Base-by-base conservation (phyloP, 805 yeast species). In the Kluyveromyces nonfermentans region DNA sequence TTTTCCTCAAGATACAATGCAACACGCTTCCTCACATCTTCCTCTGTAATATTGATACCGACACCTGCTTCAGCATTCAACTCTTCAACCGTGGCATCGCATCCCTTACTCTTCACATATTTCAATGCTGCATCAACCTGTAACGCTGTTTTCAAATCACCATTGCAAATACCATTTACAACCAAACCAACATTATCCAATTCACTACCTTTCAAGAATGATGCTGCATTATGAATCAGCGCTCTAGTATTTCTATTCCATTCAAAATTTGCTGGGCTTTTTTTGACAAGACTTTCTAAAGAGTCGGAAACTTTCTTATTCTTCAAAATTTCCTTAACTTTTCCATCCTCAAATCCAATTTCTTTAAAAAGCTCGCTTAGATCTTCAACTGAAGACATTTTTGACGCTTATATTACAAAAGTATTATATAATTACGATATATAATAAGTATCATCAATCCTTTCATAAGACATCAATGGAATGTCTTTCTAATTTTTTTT, bases 81-180 rank as follows among this genome's bases (percentile, higher is more conserved):
- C 31, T 69, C 82, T 9, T 64, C 75, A 8, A 55, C 60, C 28
- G 69, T 69, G 14, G 80, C 72, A 14, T 56, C 53, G 0, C 62
- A 72, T 10, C 74, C 75, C 12, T 69, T 58, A 9, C 69, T 62
- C 52, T 80, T 81, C 37, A 85, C 66, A 57, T 86, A 93, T 61
- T 85, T 78, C 62, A 77, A 74, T 5, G 85, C 96, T 52, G 88
- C 94, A 39, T 78, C 74, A 22, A 93, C 75, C 68, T 90, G 97
- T 54, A 80, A 73, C 42, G 75, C 71, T 6, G 86, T 73, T 54
- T 74, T 75, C 53, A 90, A 63, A 41, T 80, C 75, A 22, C 78
- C 85, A 40, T 73, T 78, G 14, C 74, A 62, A 52, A 90, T 80
- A 12, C 79, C 88, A 42, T 67, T 67, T 18, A 81, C 74, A 36